Base-by-base conservation (phyloP, 192 early-diverging fungal genomes). In the Thamnidium elegans region DNA sequence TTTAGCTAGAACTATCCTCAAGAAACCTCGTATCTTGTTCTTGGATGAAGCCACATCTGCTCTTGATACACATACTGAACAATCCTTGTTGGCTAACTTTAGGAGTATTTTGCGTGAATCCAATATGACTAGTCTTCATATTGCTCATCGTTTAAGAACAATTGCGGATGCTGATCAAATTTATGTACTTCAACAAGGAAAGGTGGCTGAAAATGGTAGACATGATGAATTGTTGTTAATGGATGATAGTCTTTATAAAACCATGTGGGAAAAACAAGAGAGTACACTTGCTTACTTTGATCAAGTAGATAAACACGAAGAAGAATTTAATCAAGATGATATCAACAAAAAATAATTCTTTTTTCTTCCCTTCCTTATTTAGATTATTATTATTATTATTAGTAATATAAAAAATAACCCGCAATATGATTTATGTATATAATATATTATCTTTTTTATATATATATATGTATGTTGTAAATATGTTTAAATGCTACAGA, bases 1-100 rank as follows among this genome's bases (percentile, higher is more conserved):
- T 4, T 79, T 99, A 43, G 94, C 97, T 7, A 82, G 97, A 51
- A 89, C 94, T 31, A 94, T 99, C 54, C 81, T 99, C 42, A 98
- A 98, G 78, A 84, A 94, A 50, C 87, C 97, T 11, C 81, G 77
- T 21, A 93, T 94, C 39, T 80, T 95, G 55, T 84, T 96, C 42
- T 77, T 97, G 66, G 97, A 98, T 74, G 97, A 97, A 70, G 95
- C 94, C 0, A 97, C 95, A 14, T 90, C 90, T 19, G 92, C 94
- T 17, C 80, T 94, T 6, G 94, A 92, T 64, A 85, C 86, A 0
- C 70, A 85, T 32, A 98, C 96, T 3, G 96, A 99, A 72, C 85
- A 92, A 55, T 82, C 91, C 13, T 73, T 95, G 36, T 75, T 96
- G 26, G 81, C 84, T 39, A 95, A 98, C 65, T 94, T 97, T 60